phyloP scores from a whole-genome alignment of 768 basidiomycete species.

The Collybiopsis confluens region DNA sequence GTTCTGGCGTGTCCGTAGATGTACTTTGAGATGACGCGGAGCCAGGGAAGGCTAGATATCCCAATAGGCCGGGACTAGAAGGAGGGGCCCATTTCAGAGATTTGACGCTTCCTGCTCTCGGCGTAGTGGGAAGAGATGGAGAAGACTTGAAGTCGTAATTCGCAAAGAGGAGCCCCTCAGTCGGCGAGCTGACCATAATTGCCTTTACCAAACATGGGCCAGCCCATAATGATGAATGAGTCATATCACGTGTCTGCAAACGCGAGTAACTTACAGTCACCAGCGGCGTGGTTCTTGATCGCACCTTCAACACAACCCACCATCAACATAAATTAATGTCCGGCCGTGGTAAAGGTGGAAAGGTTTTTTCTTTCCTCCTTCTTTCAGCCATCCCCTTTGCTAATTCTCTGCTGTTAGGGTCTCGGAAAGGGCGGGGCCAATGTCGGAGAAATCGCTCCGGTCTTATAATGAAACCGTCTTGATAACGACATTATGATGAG shows the following conservation, averaged over 20 bases:
- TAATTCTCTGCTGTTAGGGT: conserved; percentile 31
- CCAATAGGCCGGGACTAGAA: background rate
- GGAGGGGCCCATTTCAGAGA: conserved; percentile 1
- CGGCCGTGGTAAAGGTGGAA: conserved; percentile 76
- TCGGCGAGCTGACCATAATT: background rate
- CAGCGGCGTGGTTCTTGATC: background rate
- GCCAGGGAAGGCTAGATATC: conserved; percentile 2
- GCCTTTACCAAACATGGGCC: too few relatives aligned
- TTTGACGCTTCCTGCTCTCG: background rate
- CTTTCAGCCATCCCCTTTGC: background rate
- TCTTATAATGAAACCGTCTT: too few relatives aligned
- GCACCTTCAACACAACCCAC: background rate
- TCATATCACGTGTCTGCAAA: background rate
- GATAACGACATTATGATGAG: too few relatives aligned
- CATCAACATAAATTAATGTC: conserved; percentile 40
- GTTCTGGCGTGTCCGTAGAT: background rate
- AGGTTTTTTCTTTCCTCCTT: conserved; percentile 25
- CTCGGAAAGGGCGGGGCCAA: conserved; percentile 75
- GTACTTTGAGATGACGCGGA: background rate
- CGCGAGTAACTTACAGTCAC: background rate
- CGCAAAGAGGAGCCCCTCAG: background rate
- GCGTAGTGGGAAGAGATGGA: background rate
- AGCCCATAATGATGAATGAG: too few relatives aligned
- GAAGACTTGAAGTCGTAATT: background rate
- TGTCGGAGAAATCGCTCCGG: too few relatives aligned